Conservation (phyloP, 2,329 filamentous ascomycete species). For the Curvularia sp. region DNA sequence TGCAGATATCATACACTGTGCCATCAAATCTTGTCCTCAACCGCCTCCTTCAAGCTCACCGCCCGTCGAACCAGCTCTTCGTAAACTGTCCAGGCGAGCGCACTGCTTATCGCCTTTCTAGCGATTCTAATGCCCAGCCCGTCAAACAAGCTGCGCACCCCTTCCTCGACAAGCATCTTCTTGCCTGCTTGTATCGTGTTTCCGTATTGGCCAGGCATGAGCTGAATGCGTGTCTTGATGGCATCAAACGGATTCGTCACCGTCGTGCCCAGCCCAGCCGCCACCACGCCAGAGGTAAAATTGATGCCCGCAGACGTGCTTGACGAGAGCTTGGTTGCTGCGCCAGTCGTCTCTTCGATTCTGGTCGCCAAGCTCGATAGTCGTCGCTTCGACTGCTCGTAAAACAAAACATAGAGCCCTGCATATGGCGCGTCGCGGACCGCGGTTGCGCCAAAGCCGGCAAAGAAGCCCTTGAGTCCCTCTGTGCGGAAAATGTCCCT, state of each 20-base stretch:
- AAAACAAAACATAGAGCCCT: slow-evolving; percentile 91
- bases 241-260: slow-evolving; percentile 97
- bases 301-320: slow-evolving; percentile 73
- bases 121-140: slow-evolving; percentile 86
- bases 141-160: slow-evolving; percentile 79
- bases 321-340: slow-evolving; percentile 32
- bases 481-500: slow-evolving; percentile 75
- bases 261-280: slow-evolving; percentile 81
- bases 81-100: slow-evolving; percentile 97
- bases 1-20: slow-evolving; percentile 18
- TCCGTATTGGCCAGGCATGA: slow-evolving; percentile 81
- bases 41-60: slow-evolving; percentile 53
- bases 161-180: slow-evolving; percentile 83
- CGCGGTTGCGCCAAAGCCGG: slow-evolving; percentile 91
- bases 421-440: slow-evolving; percentile 96
- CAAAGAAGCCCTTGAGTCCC: slow-evolving; percentile 85
- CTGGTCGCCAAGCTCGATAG: slow-evolving; percentile 53
- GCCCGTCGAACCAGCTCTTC: slow-evolving; percentile 87
- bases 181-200: slow-evolving; percentile 81
- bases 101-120: slow-evolving; percentile 89
- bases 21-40: slow-evolving; percentile 35
- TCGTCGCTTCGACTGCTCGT: slow-evolving; percentile 79
- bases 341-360: slow-evolving; percentile 38
- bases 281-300: slow-evolving; percentile 80
- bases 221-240: slow-evolving; percentile 91